Base-by-base conservation (phyloP, 768 basidiomycete genomes). In the Leccinum longicurvipes region DNA sequence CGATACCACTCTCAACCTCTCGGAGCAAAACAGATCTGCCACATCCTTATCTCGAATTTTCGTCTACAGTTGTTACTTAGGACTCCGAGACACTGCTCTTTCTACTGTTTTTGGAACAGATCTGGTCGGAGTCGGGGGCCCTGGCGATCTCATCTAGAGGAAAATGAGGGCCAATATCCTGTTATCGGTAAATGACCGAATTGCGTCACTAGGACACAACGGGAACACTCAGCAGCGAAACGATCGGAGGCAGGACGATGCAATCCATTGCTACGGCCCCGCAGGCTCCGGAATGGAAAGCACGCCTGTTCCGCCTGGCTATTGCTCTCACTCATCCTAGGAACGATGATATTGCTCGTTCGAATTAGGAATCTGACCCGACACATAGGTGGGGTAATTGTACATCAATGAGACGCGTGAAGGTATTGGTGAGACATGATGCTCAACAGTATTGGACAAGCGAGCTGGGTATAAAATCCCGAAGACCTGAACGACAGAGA, bases 281-380 rank as follows among this genome's bases (percentile, higher is more conserved):
- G 62, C 66, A 67, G 56, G 60, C 48, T 45, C 49, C 50, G 55
- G 59, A 70, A 69, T 68, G 66, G 68, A 68, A 58, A 59, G 60
- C 67, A 69, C 62, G 67, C 66, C 62, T 53, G 51, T 49, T 60
- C 62, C 64, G 62, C 68, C 67, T 70, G 67, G 67, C 47, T 56
- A 56, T 57, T 50, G 17, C 51, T 67, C 61, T 49, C 49, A 29
- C 45, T 65, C 53, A 36, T 54, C 49, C 59, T 32, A 57, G 55
- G 54, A 54, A 52, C 42, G 53, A 58, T 57, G 51, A 58, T 68
- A 46, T 48, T 66, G 15, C 49, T 45, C 31, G 44, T 55, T 54
- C 51, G 32, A 61, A 66, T 66, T 54, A 51, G 63, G 54, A 53
- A 70, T 70, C 68, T 41, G 50, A 53, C 44, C 58, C 54, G 45